Conservation (phyloP, 2,329 filamentous ascomycete species). For the Pseudopyrenochaeta lycopersici region DNA sequence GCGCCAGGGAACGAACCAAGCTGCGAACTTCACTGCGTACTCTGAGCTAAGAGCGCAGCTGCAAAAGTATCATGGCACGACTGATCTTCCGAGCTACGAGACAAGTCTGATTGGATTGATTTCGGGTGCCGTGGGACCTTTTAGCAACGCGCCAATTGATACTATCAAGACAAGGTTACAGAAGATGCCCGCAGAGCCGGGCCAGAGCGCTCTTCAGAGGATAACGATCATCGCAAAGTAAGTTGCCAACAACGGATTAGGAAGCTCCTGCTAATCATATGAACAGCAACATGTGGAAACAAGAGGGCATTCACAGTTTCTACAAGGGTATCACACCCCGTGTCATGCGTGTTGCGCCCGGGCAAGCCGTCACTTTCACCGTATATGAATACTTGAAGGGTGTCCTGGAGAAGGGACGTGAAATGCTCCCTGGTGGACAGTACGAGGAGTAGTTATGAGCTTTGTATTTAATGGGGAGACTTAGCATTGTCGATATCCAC, state of each 20-base stretch:
- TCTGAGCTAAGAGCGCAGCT: slow-evolving; percentile 87
- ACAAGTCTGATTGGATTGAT: slow-evolving; percentile 91
- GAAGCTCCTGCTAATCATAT: background rate
- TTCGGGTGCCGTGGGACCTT: slow-evolving; percentile 91
- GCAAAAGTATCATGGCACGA: slow-evolving; percentile 75
- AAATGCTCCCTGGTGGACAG: slow-evolving; percentile 56
- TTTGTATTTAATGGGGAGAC: background rate
- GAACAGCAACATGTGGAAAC: slow-evolving; percentile 66
- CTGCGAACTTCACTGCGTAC: slow-evolving; percentile 96
- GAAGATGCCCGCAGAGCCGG: slow-evolving; percentile 82
- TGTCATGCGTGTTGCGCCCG: slow-evolving; percentile 96
- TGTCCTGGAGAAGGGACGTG: slow-evolving; percentile 58
- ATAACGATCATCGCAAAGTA: slow-evolving; percentile 76
- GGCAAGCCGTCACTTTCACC: slow-evolving; percentile 81
- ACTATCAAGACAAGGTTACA: slow-evolving; percentile 98
- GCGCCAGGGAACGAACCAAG: slow-evolving; percentile 95
- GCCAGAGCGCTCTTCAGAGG: slow-evolving; percentile 80
- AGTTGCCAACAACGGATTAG: slow-evolving; percentile 32
- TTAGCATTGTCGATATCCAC: slow-evolving; percentile 21
- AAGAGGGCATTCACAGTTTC: slow-evolving; percentile 93
- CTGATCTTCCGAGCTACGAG: slow-evolving; percentile 83
- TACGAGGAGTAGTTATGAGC: slow-evolving; percentile 56
- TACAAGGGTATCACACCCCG: slow-evolving; percentile 99
- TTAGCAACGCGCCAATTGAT: slow-evolving; percentile 97
- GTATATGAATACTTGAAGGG: slow-evolving; percentile 63